Evolutionary conservation across 2,329 filamentous ascomycete species (phyloP).

Genomic region (Chaetomiaceae sp.): DNA sequence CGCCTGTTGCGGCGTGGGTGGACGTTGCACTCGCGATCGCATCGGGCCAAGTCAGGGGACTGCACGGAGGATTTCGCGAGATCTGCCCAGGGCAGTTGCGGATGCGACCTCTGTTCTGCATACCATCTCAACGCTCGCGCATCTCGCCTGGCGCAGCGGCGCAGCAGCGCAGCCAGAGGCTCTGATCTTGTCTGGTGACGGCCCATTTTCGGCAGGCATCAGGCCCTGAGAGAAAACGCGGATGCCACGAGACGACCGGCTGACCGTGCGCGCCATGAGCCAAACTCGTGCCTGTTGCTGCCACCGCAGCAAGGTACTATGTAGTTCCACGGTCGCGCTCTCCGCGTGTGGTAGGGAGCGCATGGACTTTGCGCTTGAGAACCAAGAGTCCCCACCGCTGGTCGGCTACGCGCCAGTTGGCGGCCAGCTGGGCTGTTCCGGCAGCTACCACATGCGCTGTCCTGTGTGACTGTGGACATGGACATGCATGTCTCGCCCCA

Average conservation of each 20-base stretch:
- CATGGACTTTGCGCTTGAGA: no score
- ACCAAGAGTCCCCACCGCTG: no score
- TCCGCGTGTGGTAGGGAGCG: no score
- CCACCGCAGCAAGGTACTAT: no score
- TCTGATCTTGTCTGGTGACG: background rate
- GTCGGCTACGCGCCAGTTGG: background rate
- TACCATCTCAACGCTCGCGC: constrained; percentile 19
- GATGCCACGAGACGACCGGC: background rate
- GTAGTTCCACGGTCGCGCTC: no score
- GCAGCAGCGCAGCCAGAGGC: no score
- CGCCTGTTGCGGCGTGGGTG: constrained; percentile 22
- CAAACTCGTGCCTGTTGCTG: background rate
- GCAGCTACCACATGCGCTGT: no score
- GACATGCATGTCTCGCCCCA: background rate
- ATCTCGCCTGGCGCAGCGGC: constrained; percentile 6
- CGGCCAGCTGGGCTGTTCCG: constrained; percentile 8
- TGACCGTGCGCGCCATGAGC: constrained; percentile 2
- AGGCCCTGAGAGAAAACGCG: background rate
- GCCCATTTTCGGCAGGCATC: constrained; percentile 9
- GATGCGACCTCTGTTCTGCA: constrained; percentile 22
- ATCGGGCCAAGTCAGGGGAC: constrained; percentile 30
- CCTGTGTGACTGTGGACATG: background rate
- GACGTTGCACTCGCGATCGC: constrained; percentile 30
- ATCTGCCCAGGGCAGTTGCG: constrained; percentile 24
- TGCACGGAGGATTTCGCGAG: constrained; percentile 23